phyloP scores from a whole-genome alignment of 2,329 filamentous ascomycete genomes.

The Aspergillus jensenii region DNA sequence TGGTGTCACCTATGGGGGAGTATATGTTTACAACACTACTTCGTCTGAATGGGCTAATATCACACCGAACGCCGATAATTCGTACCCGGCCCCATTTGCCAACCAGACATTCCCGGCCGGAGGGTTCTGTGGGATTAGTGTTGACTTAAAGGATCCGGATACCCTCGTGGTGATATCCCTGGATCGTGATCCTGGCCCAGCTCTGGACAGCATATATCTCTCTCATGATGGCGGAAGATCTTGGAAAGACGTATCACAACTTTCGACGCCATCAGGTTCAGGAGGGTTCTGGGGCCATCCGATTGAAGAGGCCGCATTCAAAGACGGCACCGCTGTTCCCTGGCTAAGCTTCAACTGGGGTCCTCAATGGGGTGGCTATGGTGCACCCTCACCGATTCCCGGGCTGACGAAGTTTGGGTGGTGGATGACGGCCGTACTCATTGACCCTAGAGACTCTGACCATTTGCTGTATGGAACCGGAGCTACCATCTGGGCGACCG shows the following conservation, averaged over 20 bases:
- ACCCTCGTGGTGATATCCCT: conserved; percentile 13
- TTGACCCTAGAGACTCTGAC: conserved; percentile 12
- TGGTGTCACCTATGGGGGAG: conserved; percentile 11
- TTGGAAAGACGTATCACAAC: conserved; percentile 17
- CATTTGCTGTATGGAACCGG: conserved; percentile 15
- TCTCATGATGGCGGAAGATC: conserved; percentile 14
- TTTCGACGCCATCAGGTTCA: conserved; percentile 14
- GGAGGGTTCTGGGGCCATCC: conserved; percentile 17
- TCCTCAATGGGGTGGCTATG: conserved; percentile 16
- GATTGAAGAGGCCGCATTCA: conserved; percentile 14
- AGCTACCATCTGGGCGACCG: conserved; percentile 17
- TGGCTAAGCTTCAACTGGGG: conserved; percentile 20
- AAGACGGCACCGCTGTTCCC: conserved; percentile 12
- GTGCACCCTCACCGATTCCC: conserved; percentile 13
- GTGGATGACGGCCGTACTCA: conserved; percentile 18
- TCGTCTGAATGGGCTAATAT: conserved; percentile 12
- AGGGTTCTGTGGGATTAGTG: conserved; percentile 15
- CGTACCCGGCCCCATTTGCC: conserved; percentile 8
- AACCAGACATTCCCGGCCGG: conserved; percentile 15
- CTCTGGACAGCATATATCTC: conserved; percentile 17
- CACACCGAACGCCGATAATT: conserved; percentile 11
- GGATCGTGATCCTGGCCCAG: conserved; percentile 16
- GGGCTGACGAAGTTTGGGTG: conserved; percentile 18
- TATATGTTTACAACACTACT: conserved; percentile 14
- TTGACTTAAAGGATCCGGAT: conserved; percentile 12